Evolutionary conservation across 257 asterid species (phyloP).

Genomic region (Cordia subcordata): DNA sequence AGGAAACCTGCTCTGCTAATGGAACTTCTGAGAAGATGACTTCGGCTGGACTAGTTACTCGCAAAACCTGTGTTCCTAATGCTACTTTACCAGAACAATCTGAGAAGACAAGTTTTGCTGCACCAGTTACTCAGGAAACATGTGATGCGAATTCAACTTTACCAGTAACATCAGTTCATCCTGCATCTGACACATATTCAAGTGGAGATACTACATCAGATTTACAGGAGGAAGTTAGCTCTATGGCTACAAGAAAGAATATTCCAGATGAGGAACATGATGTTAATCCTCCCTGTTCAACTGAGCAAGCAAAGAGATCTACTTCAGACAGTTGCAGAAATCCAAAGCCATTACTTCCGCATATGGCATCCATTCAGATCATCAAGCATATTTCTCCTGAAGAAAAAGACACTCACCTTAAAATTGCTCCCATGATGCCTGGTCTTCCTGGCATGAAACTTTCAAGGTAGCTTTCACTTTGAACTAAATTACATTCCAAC

Average conservation of each 20-base stretch:
- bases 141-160: slow-evolving; percentile 15
- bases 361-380: slow-evolving; percentile 23
- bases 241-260: slow-evolving; percentile 14
- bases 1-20: slow-evolving; percentile 29
- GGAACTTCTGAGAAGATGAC: slow-evolving; percentile 30
- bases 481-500: slow-evolving; percentile 37
- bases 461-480: slow-evolving; percentile 53
- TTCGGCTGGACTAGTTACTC: slow-evolving; percentile 28
- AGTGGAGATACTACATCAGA: slow-evolving; percentile 29
- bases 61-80: slow-evolving; percentile 28
- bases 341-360: slow-evolving; percentile 18
- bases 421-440: slow-evolving; percentile 29
- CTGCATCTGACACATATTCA: slow-evolving; percentile 26
- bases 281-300: slow-evolving; percentile 29
- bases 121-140: slow-evolving; percentile 33
- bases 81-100: too few relatives aligned
- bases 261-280: slow-evolving; percentile 29
- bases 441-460: slow-evolving; percentile 35
- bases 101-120: slow-evolving; percentile 31
- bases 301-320: slow-evolving; percentile 31
- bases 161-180: slow-evolving; percentile 24
- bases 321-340: slow-evolving; percentile 28
- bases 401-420: slow-evolving; percentile 28
- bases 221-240: slow-evolving; percentile 31
- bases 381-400: slow-evolving; percentile 22